phyloP scores from a whole-genome alignment of 768 basidiomycete species.

The Daedaleopsis nitida region DNA sequence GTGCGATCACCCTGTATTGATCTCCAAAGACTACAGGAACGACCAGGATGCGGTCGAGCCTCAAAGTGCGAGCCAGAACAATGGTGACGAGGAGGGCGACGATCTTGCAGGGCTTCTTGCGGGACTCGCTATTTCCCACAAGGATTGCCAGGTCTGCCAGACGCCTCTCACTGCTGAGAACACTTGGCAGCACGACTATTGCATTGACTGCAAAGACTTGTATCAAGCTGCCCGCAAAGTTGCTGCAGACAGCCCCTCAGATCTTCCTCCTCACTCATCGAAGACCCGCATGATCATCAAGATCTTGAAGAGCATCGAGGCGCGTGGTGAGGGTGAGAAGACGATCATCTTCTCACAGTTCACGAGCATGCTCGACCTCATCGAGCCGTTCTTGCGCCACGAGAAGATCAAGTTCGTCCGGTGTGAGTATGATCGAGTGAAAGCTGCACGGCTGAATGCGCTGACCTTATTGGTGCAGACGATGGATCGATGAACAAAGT shows the following conservation, averaged over 20 bases:
- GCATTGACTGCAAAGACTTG: constrained; percentile 54
- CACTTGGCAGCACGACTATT: constrained; percentile 42
- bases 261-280: constrained; percentile 71
- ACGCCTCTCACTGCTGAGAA: constrained; percentile 35
- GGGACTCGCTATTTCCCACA: constrained; percentile 59
- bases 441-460: not conserved
- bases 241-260: constrained; percentile 25
- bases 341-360: constrained; percentile 97
- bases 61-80: constrained; percentile 52
- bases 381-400: constrained; percentile 80
- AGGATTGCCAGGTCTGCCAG: constrained; percentile 82
- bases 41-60: constrained; percentile 81
- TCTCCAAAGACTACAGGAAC: constrained; percentile 71
- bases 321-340: constrained; percentile 71
- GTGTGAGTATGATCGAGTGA: constrained; percentile 60
- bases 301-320: constrained; percentile 65
- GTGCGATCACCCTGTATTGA: constrained; percentile 86
- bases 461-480: constrained; percentile 50
- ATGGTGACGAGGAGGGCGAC: constrained; percentile 60
- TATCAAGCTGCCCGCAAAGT: constrained; percentile 50
- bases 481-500: constrained; percentile 84
- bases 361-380: constrained; percentile 82
- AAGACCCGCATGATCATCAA: constrained; percentile 86
- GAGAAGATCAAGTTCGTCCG: constrained; percentile 74
- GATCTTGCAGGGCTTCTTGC: constrained; percentile 77